These are phyloP conservation scores for Claviceps sp. DNA, from an alignment of 2,329 filamentous ascomycete genomes.

Conservation along the genomic window DNA sequence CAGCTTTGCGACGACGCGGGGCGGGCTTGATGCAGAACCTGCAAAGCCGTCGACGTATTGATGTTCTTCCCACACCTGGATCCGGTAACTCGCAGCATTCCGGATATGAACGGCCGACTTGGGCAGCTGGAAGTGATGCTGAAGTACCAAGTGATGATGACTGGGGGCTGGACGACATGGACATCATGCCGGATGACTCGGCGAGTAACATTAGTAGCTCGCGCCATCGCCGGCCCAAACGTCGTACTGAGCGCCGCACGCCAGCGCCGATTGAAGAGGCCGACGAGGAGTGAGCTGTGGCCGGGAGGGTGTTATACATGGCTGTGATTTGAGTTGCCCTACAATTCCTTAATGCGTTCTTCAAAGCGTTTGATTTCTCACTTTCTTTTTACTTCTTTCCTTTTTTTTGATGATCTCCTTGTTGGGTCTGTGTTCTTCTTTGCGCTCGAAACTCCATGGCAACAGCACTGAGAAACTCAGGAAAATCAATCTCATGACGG, in stretches of 20 bases:
- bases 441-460: not conserved
- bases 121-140: conserved; percentile 27
- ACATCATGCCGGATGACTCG: conserved; percentile 63
- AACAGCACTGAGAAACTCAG: not conserved
- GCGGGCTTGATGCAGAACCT: conserved; percentile 59
- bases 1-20: conserved; percentile 65
- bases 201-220: conserved; percentile 71
- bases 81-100: conserved; percentile 33
- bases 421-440: not conserved
- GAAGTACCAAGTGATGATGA: conserved; percentile 43
- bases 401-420: not conserved
- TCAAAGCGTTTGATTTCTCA: not conserved
- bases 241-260: conserved; percentile 54
- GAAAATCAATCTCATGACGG: not conserved
- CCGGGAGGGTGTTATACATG: not conserved
- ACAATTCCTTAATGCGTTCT: not conserved
- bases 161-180: conserved; percentile 42
- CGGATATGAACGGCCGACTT: conserved; percentile 30
- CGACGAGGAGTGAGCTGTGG: conserved; percentile 38
- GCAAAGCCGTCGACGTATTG: conserved; percentile 45
- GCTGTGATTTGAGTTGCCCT: not conserved
- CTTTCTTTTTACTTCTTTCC: not conserved
- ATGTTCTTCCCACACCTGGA: conserved; percentile 34
- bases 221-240: conserved; percentile 51
- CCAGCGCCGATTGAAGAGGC: conserved; percentile 66